Conservation (phyloP, 495 filamentous ascomycete genomes). For the Hypoxylon crocopeplum region DNA sequence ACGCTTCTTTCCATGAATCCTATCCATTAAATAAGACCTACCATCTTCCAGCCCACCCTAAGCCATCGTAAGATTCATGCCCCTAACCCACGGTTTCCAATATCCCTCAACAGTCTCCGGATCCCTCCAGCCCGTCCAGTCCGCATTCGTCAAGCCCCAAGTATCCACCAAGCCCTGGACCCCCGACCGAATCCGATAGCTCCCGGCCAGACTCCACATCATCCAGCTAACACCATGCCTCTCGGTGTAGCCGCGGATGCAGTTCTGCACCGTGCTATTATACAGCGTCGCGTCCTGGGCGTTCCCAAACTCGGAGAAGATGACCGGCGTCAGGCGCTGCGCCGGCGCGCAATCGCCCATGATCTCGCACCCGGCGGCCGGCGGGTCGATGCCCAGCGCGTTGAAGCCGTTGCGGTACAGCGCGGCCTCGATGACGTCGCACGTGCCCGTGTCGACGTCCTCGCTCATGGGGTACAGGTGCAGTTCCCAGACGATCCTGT, state of each 20-base stretch:
- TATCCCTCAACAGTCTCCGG: conserved; percentile 41
- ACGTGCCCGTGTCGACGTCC: conserved; percentile 49
- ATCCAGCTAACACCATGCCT: conserved; percentile 59
- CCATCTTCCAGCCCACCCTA: not conserved
- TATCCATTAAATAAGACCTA: not conserved
- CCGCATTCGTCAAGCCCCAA: conserved; percentile 52
- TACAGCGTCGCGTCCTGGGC: conserved; percentile 47
- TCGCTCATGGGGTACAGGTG: conserved; percentile 58
- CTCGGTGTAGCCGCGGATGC: conserved; percentile 54
- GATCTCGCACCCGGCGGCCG: conserved; percentile 40
- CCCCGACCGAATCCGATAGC: conserved; percentile 61
- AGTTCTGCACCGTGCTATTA: conserved; percentile 52
- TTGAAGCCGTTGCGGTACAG: conserved; percentile 58
- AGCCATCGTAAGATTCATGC: conserved; percentile 37
- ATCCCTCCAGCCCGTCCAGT: conserved; percentile 52
- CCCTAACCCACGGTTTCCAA: conserved; percentile 48
- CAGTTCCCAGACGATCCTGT: conserved; percentile 63
- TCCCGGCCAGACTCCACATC: conserved; percentile 61
- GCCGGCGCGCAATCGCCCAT: conserved; percentile 35
- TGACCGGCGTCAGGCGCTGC: conserved; percentile 48
- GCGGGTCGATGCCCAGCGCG: conserved; percentile 48
- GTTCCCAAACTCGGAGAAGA: conserved; percentile 60
- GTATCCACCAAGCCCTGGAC: conserved; percentile 55
- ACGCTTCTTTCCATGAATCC: not conserved
- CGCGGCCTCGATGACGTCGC: conserved; percentile 49